Percentiles rank a stretch among this genome's conserved stretches.
Conservation (phyloP, 192 early-diverging fungal species). For the Backusella macrospora region DNA sequence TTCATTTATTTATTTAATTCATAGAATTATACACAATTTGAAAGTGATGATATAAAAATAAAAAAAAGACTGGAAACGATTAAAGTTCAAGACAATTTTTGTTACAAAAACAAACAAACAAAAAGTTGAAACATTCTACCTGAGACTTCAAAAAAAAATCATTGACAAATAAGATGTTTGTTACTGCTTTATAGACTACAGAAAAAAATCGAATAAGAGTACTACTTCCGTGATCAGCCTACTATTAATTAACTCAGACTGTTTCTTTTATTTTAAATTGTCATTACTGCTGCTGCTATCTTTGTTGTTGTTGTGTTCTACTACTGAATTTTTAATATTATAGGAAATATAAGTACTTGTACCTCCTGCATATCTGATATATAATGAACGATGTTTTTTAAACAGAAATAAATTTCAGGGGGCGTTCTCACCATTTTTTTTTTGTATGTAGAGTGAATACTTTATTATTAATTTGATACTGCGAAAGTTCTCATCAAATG, state of each 20-base stretch:
- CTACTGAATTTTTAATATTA: neutral
- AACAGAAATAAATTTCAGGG: too few relatives aligned
- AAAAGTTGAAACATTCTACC: slow-evolving; percentile 1
- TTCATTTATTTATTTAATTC: too few relatives aligned
- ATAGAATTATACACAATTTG: too few relatives aligned
- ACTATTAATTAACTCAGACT: neutral
- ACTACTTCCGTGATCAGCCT: neutral
- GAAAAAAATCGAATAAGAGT: neutral
- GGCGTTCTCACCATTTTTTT: neutral
- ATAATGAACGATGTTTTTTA: too few relatives aligned
- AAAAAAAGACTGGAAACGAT: neutral
- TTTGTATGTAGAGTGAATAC: neutral
- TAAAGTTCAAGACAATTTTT: slow-evolving; percentile 2
- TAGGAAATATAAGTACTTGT: too few relatives aligned
- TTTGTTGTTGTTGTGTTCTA: neutral
- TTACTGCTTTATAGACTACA: neutral
- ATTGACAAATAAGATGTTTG: neutral
- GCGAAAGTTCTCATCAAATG: neutral
- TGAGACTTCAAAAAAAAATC: slow-evolving; percentile 4
- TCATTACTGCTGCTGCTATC: neutral
- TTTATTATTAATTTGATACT: neutral
- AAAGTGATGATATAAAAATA: too few relatives aligned
- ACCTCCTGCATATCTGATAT: too few relatives aligned
- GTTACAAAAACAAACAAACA: neutral
- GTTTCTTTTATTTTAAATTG: neutral